Conservation (phyloP, 2,329 filamentous ascomycete species). For the Tolypocladium pustulatum region DNA sequence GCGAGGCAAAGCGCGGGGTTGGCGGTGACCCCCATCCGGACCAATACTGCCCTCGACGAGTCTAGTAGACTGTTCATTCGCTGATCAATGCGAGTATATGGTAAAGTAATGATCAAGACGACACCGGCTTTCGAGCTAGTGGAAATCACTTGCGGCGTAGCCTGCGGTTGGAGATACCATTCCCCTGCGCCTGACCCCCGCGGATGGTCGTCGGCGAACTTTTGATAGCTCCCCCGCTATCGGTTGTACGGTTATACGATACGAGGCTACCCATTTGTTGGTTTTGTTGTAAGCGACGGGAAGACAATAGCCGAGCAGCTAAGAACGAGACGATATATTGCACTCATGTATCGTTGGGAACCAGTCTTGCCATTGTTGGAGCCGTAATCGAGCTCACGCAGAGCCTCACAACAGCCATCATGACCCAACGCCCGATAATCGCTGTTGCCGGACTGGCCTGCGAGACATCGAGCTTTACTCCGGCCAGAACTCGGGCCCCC, state of each 20-base stretch:
- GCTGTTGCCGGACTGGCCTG: conserved; percentile 41
- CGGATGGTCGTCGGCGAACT: background rate
- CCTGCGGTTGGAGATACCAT: background rate
- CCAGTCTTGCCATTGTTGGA: background rate
- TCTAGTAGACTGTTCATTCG: background rate
- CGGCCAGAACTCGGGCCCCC: conserved; percentile 33
- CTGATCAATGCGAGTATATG: background rate
- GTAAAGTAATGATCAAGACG: background rate
- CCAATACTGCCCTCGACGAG: background rate
- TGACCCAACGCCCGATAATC: conserved; percentile 26
- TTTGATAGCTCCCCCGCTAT: background rate
- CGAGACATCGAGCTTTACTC: conserved; percentile 43
- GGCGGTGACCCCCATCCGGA: background rate
- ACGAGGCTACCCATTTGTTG: too few relatives aligned
- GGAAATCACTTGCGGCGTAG: background rate
- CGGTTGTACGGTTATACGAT: too few relatives aligned
- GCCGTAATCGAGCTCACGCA: background rate
- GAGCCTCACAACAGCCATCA: background rate
- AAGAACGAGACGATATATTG: background rate
- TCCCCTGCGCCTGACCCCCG: background rate
- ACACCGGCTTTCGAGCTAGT: background rate
- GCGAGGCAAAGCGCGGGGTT: background rate
- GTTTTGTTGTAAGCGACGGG: background rate
- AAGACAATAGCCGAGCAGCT: background rate
- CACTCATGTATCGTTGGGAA: background rate